Evolutionary conservation across 2,329 filamentous ascomycete genomes (phyloP).

Genomic region (Xylaria sp.): DNA sequence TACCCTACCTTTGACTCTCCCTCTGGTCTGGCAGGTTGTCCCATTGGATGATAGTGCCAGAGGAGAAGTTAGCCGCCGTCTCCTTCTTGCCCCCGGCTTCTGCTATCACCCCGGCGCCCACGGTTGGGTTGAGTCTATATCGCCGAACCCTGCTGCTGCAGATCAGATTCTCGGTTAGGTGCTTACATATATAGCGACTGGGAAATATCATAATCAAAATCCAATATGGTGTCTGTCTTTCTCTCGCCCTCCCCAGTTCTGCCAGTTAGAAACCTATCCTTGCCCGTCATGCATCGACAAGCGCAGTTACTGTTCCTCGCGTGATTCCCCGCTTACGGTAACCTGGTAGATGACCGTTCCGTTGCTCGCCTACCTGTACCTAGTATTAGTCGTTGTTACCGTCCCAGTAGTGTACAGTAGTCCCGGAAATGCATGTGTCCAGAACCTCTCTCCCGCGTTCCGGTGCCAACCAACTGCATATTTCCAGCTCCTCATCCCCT

Average conservation of each 20-base stretch:
- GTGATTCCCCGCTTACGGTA: conserved; percentile 30
- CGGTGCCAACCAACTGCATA: conserved; percentile 17
- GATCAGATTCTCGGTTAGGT: conserved; percentile 10
- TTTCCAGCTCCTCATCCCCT: not conserved
- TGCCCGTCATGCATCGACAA: conserved; percentile 29
- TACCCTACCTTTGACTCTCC: not conserved
- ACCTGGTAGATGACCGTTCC: conserved; percentile 12
- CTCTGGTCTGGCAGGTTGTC: not conserved
- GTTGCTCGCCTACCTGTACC: conserved; percentile 4
- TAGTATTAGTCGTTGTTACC: not conserved
- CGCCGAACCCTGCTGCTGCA: conserved; percentile 2
- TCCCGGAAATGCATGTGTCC: conserved; percentile 14
- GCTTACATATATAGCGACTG: not conserved
- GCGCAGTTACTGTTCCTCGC: conserved; percentile 24
- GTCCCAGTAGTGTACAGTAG: not conserved
- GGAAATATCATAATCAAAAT: not conserved
- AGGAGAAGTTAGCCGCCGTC: not conserved
- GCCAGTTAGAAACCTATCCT: not conserved
- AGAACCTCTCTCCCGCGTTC: not conserved
- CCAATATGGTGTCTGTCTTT: conserved; percentile 4
- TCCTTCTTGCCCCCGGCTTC: conserved; percentile 9
- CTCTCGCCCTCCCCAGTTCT: not conserved
- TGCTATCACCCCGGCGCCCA: not conserved
- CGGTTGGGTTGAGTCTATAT: conserved; percentile 9
- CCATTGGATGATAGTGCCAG: not conserved